Conservation (phyloP, 805 yeast species). For the Saccharomycopsis capsularis region DNA sequence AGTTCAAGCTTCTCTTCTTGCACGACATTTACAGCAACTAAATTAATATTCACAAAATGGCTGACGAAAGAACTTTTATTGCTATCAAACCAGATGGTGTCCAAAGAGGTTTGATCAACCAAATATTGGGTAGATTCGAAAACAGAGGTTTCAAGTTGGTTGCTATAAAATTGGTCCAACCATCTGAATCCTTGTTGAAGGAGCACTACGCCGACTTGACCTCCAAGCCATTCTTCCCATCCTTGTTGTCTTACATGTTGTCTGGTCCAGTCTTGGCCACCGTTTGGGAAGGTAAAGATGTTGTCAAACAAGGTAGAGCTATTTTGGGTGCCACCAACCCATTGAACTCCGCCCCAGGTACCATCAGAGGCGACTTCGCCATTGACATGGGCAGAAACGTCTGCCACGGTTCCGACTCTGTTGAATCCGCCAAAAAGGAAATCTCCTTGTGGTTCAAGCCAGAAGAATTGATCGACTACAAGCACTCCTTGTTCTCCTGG, state of each 20-base stretch:
- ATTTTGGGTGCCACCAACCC: conserved; percentile 99
- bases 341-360: conserved; percentile 94
- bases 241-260: conserved; percentile 90
- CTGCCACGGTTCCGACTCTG: conserved; percentile 99
- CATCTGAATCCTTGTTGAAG: conserved; percentile 81
- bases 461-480: conserved; percentile 92
- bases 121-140: conserved; percentile 90
- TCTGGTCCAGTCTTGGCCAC: conserved; percentile 99
- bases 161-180: conserved; percentile 84
- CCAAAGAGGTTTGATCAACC: conserved; percentile 94
- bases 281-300: conserved; percentile 99
- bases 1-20: neutral
- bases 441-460: conserved; percentile 95
- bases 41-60: conserved; percentile 10
- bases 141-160: conserved; percentile 96
- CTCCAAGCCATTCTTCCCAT: conserved; percentile 96
- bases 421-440: conserved; percentile 95
- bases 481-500: conserved; percentile 79
- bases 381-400: conserved; percentile 99
- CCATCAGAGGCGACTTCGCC: conserved; percentile 99
- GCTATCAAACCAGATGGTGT: conserved; percentile 98
- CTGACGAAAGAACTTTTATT: conserved; percentile 79
- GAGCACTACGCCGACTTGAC: conserved; percentile 95
- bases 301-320: conserved; percentile 96
- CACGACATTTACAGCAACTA: neutral